Evolutionary conservation across 2,329 filamentous ascomycete genomes (phyloP).

Genomic region (Colletotrichum sp.): DNA sequence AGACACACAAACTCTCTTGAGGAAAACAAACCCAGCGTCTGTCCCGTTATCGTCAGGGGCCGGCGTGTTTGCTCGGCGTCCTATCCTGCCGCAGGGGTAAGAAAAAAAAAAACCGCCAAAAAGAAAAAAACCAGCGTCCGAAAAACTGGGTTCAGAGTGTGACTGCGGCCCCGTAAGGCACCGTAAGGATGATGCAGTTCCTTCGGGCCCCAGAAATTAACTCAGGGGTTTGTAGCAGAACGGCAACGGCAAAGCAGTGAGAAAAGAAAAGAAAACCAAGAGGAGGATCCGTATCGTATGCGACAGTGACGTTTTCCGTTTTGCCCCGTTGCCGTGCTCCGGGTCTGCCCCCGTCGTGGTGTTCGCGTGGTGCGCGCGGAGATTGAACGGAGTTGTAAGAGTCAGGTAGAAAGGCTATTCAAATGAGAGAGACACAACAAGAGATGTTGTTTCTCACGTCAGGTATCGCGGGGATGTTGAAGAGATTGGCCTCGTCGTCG

Average conservation of each 20-base stretch:
- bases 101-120: background rate
- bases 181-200: conserved; percentile 17
- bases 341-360: background rate
- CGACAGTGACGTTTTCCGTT: background rate
- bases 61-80: background rate
- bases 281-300: background rate
- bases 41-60: background rate
- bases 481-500: background rate
- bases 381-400: background rate
- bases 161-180: background rate
- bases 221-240: background rate
- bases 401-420: background rate
- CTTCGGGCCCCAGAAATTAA: background rate
- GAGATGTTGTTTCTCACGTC: background rate
- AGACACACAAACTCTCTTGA: background rate
- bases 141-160: background rate
- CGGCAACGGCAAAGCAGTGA: background rate
- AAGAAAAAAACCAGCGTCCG: background rate
- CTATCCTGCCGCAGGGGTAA: background rate
- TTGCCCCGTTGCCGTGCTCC: background rate
- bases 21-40: background rate
- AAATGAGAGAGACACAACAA: background rate
- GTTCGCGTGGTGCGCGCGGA: background rate
- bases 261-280: background rate
- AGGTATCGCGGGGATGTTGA: background rate